phyloP scores from a whole-genome alignment of 768 basidiomycete genomes.

The Pholiota conissans region DNA sequence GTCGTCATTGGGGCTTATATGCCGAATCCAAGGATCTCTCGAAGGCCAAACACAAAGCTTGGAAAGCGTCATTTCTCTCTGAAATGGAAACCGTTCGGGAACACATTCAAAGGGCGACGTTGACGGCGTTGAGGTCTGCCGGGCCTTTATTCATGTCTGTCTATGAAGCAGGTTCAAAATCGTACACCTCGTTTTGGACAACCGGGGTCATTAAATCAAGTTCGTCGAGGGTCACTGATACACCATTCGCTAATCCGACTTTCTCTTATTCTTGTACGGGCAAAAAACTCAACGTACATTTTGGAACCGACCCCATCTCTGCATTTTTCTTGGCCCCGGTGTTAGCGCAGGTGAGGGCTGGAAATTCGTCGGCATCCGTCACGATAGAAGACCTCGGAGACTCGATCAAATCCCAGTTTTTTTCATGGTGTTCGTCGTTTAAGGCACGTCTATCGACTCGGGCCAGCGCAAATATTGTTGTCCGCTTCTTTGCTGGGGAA shows the following conservation, averaged over 20 bases:
- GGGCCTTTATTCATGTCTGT: constrained; percentile 31
- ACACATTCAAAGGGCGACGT: constrained; percentile 11
- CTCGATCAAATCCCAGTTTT: constrained; percentile 34
- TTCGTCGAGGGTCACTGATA: constrained; percentile 12
- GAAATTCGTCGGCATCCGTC: background rate
- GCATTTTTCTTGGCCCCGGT: constrained; percentile 42
- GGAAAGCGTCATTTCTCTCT: constrained; percentile 21
- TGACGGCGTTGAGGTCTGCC: constrained; percentile 28
- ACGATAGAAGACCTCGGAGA: constrained; percentile 24
- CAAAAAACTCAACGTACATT: constrained; percentile 39
- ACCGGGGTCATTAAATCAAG: constrained; percentile 37
- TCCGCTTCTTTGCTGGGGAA: constrained; percentile 44
- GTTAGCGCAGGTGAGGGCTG: constrained; percentile 18
- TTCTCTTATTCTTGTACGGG: constrained; percentile 42
- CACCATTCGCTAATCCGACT: constrained; percentile 43
- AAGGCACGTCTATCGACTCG: constrained; percentile 10
- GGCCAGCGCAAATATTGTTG: constrained; percentile 15
- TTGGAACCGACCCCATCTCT: constrained; percentile 42
- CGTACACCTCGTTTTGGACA: constrained; percentile 34
- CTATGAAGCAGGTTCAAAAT: background rate
- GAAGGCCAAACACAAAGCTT: constrained; percentile 11
- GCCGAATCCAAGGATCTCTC: constrained; percentile 26
- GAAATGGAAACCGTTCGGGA: constrained; percentile 18
- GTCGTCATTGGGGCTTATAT: constrained; percentile 40
- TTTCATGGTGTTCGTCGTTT: constrained; percentile 32